Conservation (phyloP, 306 rosid species). For the Begonia loranthoides region DNA sequence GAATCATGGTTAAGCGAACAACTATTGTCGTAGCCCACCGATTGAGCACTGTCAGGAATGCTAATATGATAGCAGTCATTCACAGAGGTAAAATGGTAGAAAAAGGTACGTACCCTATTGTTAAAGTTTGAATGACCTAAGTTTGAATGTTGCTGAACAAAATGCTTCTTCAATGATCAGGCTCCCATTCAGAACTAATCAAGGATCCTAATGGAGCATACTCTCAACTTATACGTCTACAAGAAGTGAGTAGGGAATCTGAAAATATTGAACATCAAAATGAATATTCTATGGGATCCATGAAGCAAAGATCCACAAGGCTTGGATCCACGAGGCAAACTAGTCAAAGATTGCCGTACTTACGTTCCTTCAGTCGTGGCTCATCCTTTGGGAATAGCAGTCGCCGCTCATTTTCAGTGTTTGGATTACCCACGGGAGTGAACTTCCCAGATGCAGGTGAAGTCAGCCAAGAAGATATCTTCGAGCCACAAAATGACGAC, state of each 20-base stretch:
- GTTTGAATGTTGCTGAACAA: neutral
- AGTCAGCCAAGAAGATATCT: slow-evolving; percentile 2
- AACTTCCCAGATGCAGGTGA: slow-evolving; percentile 12
- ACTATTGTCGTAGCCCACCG: slow-evolving; percentile 83
- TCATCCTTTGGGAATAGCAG: slow-evolving; percentile 42
- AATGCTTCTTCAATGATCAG: slow-evolving; percentile 11
- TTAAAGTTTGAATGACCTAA: no score
- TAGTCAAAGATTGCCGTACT: slow-evolving; percentile 20
- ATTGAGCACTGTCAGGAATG: slow-evolving; percentile 61
- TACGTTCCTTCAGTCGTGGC: slow-evolving; percentile 34
- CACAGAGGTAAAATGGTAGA: slow-evolving; percentile 64
- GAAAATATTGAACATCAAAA: neutral
- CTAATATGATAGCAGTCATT: slow-evolving; percentile 66
- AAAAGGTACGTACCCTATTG: no score
- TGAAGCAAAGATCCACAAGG: no score
- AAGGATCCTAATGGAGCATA: slow-evolving; percentile 50
- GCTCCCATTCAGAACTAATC: slow-evolving; percentile 48
- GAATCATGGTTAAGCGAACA: slow-evolving; percentile 48
- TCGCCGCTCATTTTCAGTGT: slow-evolving; percentile 28
- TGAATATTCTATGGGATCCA: neutral
- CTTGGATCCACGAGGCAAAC: slow-evolving; percentile 6
- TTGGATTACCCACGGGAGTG: slow-evolving; percentile 20
- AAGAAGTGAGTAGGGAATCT: slow-evolving; percentile 30
- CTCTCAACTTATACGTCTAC: slow-evolving; percentile 58
- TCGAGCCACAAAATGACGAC: slow-evolving; percentile 3